A percentile compares a stretch with the other conserved stretches of the same genome.
These are phyloP conservation scores for Sclerotinia spermophila DNA, from an alignment of 2,329 filamentous ascomycete genomes.

Conservation along the genomic window DNA sequence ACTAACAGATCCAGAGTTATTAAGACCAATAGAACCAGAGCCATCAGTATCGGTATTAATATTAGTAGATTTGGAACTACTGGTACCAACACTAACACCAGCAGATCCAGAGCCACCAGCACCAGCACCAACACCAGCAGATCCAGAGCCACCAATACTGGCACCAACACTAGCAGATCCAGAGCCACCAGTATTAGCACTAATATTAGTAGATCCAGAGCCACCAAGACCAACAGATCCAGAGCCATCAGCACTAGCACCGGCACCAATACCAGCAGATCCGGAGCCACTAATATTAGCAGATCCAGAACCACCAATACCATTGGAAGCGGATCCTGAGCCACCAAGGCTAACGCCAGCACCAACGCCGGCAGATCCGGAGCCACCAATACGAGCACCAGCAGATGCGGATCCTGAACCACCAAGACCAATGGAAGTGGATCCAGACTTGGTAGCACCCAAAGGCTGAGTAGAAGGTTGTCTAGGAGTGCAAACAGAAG, in stretches of 20 bases:
- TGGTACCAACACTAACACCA: no score
- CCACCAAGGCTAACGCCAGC: not conserved
- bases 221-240: not conserved
- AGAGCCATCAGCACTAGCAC: not conserved
- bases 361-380: no score
- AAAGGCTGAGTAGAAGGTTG: not conserved
- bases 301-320: not conserved
- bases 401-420: no score
- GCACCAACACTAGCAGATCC: not conserved
- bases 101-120: not conserved
- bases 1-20: no score
- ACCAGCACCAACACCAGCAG: not conserved
- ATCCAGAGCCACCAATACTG: not conserved
- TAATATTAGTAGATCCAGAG: no score
- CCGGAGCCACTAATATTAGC: not conserved
- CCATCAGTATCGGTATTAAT: no score
- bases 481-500: not conserved
- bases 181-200: no score
- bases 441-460: not conserved
- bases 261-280: not conserved
- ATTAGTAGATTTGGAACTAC: no score
- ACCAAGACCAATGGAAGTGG: not conserved
- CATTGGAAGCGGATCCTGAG: not conserved
- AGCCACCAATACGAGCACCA: not conserved
- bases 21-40: no score